Conservation (phyloP, 169 alveolate genomes). For the Babesia caballi region DNA sequence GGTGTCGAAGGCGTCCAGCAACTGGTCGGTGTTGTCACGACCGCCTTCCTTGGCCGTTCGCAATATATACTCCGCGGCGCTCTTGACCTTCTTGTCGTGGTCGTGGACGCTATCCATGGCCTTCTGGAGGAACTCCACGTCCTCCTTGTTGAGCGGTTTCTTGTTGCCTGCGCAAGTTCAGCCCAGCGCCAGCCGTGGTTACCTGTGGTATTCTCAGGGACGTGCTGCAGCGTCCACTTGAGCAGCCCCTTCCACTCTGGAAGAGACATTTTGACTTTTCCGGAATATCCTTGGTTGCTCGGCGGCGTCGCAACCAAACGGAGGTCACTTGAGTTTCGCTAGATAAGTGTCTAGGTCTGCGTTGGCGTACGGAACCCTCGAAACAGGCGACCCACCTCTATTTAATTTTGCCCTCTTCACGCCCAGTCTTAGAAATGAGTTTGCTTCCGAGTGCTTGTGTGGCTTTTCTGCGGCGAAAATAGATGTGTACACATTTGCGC, state of each 20-base stretch:
- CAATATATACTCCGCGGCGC: slow-evolving; percentile 33
- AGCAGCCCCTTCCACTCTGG: slow-evolving; percentile 66
- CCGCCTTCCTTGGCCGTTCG: background rate
- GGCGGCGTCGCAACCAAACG: background rate
- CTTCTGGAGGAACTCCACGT: slow-evolving; percentile 50
- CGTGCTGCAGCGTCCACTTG: slow-evolving; percentile 54
- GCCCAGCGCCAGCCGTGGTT: background rate
- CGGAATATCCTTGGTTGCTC: background rate
- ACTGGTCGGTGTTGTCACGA: background rate
- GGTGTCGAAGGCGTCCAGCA: slow-evolving; percentile 46
- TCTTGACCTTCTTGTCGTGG: slow-evolving; percentile 49
- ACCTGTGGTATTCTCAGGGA: slow-evolving; percentile 36
- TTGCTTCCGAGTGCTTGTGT: slow-evolving; percentile 63
- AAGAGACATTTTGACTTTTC: slow-evolving; percentile 39
- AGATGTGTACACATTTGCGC: background rate
- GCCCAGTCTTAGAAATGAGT: slow-evolving; percentile 41
- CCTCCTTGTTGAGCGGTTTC: slow-evolving; percentile 59
- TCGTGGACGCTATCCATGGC: slow-evolving; percentile 60
- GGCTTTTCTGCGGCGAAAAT: slow-evolving; percentile 40
- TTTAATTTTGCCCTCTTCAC: slow-evolving; percentile 18
- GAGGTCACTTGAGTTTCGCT: background rate
- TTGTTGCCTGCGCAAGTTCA: background rate
- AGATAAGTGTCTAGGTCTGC: slow-evolving; percentile 31
- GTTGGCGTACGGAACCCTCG: background rate
- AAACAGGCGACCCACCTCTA: slow-evolving; percentile 11